Conservation (phyloP, 768 basidiomycete species). For the Megacollybia marginata region DNA sequence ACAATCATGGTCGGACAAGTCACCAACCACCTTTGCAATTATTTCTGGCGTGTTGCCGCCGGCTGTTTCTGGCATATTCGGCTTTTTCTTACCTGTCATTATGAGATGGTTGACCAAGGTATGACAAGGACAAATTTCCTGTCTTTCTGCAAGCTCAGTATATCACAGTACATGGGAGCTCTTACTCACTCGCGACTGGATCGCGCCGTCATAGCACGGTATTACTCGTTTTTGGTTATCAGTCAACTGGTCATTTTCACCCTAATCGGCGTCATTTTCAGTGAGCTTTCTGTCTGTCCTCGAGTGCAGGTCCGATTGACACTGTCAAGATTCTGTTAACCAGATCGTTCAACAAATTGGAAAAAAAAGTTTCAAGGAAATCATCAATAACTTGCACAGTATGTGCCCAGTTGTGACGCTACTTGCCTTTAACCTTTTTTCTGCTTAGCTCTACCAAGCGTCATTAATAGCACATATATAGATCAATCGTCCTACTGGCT, state of each 20-base stretch:
- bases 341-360: constrained; percentile 38
- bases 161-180: constrained; percentile 54
- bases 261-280: constrained; percentile 82
- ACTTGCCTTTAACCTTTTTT: not conserved
- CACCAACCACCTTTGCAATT: constrained; percentile 66
- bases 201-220: constrained; percentile 85
- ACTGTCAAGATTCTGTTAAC: constrained; percentile 30
- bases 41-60: constrained; percentile 93
- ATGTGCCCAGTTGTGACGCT: constrained; percentile 12
- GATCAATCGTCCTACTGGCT: constrained; percentile 90
- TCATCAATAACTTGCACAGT: constrained; percentile 40
- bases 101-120: constrained; percentile 85
- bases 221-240: constrained; percentile 91
- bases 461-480: constrained; percentile 84
- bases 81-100: constrained; percentile 84
- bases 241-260: constrained; percentile 94
- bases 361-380: constrained; percentile 38
- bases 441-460: constrained; percentile 52
- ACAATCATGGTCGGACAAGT: constrained; percentile 56
- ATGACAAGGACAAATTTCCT: constrained; percentile 41
- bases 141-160: constrained; percentile 44
- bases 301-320: not conserved
- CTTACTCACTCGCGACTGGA: constrained; percentile 76
- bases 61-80: constrained; percentile 79
- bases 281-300: constrained; percentile 32